A percentile compares a stretch with the other conserved stretches of the same genome.
Evolutionary conservation across 805 yeast genomes (phyloP).

Genomic region (Yarrowia sp.): DNA sequence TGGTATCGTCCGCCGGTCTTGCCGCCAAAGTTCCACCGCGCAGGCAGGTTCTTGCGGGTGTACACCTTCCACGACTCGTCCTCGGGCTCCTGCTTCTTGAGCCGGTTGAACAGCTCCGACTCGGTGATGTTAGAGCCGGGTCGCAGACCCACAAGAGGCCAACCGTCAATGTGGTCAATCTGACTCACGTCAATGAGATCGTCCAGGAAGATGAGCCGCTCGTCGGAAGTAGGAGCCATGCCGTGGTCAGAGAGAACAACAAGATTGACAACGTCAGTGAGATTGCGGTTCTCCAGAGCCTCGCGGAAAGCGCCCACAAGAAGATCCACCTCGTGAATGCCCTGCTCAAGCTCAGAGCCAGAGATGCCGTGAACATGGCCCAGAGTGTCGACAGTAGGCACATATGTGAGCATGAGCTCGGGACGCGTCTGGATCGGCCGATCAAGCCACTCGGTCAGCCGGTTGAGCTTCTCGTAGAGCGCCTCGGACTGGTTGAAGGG

Average conservation of each 20-base stretch:
- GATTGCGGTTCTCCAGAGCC: slow-evolving; percentile 54
- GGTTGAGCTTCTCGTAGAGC: slow-evolving; percentile 53
- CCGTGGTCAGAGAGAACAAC: slow-evolving; percentile 88
- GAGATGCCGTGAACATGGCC: slow-evolving; percentile 73
- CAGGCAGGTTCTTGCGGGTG: slow-evolving; percentile 53
- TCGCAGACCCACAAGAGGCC: slow-evolving; percentile 81
- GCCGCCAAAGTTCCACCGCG: slow-evolving; percentile 58
- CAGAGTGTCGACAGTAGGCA: slow-evolving; percentile 75
- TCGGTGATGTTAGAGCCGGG: slow-evolving; percentile 47
- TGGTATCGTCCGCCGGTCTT: slow-evolving; percentile 42
- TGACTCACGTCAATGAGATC: slow-evolving; percentile 57
- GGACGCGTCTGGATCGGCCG: slow-evolving; percentile 56
- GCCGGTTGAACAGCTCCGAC: slow-evolving; percentile 45
- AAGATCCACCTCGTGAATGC: slow-evolving; percentile 61
- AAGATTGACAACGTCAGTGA: slow-evolving; percentile 66
- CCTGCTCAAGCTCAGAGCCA: slow-evolving; percentile 56
- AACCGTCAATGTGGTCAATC: slow-evolving; percentile 69
- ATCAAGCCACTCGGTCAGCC: slow-evolving; percentile 70
- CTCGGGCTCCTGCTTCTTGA: slow-evolving; percentile 31
- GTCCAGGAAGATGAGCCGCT: slow-evolving; percentile 67
- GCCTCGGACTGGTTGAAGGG: slow-evolving; percentile 63
- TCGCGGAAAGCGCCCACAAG: slow-evolving; percentile 52
- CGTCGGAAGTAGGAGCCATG: slow-evolving; percentile 81
- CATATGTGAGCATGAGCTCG: slow-evolving; percentile 71
- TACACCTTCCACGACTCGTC: slow-evolving; percentile 47